Evolutionary conservation across 2,329 filamentous ascomycete genomes (phyloP), one percentile per base, ranked within the genome.

Genomic region (Alternaria sp.): DNA sequence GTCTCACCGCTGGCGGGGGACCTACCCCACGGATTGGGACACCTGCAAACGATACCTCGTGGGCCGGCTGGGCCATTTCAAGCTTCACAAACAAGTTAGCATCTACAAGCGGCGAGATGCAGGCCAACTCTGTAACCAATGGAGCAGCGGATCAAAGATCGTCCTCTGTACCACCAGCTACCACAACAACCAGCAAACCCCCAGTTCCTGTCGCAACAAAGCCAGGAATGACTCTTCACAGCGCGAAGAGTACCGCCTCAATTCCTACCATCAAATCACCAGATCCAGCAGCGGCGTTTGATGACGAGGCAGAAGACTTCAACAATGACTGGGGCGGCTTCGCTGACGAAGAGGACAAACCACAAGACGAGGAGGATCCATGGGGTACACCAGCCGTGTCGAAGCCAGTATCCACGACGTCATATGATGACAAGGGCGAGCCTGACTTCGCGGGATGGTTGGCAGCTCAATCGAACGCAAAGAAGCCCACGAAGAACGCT

Each of bases 51-150:
- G 86, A 90, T 44, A 79, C 67, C 57, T 89, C 89, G 3, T 98
- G 96, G 96, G 89, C 96, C 1, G 96, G 96, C 12, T 99, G 96
- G 96, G 96, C 96, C 1, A 97, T 99, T 58, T 98, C 96, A 0
- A 97, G 93, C 1, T 99, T 99, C 77, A 98, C 96, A 2, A 98
- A 98, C 81, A 97, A 97, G 74, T 79, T 98, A 12, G 90, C 93
- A 2, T 82, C 91, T 0, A 93, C 93, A 0, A 91, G 91, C 9
- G 96, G 96, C 17, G 91, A 97, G 61, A 99, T 99, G 67, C 86
- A 95, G 75, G 82, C 88, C 12, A 82, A 51, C 12, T 62, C 69
- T 8, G 26, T 56, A 1, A 51, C 68, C 9, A 80, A 77, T 28
- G 74, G 72, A 63, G 82, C 81, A 3, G 83, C 82, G 12, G 80